Conservation (phyloP, 768 basidiomycete species). For the Strobilomyces confusus region DNA sequence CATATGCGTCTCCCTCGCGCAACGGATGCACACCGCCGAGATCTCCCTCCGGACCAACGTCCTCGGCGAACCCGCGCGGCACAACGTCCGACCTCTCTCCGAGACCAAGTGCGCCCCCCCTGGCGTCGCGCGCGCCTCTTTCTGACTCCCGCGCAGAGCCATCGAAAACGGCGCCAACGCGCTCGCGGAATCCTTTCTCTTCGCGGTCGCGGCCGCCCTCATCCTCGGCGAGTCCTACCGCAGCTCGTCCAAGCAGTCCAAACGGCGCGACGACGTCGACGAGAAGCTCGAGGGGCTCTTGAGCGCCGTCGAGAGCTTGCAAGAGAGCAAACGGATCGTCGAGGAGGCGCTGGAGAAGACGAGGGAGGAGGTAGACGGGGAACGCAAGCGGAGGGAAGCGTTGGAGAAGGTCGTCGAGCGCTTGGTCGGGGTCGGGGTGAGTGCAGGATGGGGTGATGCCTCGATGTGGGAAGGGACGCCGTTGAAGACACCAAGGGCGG, state of each 20-base stretch:
- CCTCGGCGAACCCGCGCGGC: slow-evolving; percentile 66
- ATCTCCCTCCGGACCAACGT: slow-evolving; percentile 68
- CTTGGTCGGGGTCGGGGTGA: slow-evolving; percentile 63
- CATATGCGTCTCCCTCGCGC: slow-evolving; percentile 70
- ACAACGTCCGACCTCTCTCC: slow-evolving; percentile 69
- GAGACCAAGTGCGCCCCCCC: slow-evolving; percentile 55
- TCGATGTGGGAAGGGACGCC: slow-evolving; percentile 52
- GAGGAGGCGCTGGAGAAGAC: slow-evolving; percentile 41
- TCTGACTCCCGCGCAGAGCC: slow-evolving; percentile 42
- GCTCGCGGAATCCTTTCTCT: slow-evolving; percentile 82
- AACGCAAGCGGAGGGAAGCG: slow-evolving; percentile 51
- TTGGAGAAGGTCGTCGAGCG: slow-evolving; percentile 61
- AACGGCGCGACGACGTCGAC: slow-evolving; percentile 68
- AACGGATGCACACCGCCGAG: slow-evolving; percentile 72
- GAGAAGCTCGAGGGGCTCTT: slow-evolving; percentile 63
- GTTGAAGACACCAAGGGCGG: slow-evolving; percentile 43
- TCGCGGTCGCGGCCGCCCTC: slow-evolving; percentile 66
- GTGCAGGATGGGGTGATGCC: slow-evolving; percentile 58
- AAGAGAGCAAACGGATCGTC: slow-evolving; percentile 36
- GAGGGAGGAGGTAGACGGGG: slow-evolving; percentile 38
- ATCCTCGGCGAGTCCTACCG: slow-evolving; percentile 80
- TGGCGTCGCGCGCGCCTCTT: too few species aligned
- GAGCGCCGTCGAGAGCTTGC: slow-evolving; percentile 43
- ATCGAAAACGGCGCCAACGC: slow-evolving; percentile 85
- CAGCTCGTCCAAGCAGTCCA: slow-evolving; percentile 61